A percentile compares a stretch with the other conserved stretches of the same genome.
Evolutionary conservation across 306 rosid genomes (phyloP).

Genomic region (Spatholobus suberectus): DNA sequence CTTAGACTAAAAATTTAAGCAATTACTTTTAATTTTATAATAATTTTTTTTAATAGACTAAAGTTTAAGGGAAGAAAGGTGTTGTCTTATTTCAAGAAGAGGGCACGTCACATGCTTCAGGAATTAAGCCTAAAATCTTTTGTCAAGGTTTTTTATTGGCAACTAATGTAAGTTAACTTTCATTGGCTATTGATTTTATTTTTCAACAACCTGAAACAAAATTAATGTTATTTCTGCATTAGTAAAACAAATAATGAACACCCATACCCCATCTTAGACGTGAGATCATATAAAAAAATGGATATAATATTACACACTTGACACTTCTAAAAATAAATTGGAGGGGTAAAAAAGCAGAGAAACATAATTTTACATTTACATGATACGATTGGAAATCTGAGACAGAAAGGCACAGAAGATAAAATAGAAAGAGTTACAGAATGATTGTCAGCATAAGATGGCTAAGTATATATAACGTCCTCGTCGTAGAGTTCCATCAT

Average conservation of each 20-base stretch:
- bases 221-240: background rate
- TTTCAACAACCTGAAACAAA: background rate
- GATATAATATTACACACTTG: background rate
- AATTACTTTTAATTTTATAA: background rate
- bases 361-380: conserved; percentile 30
- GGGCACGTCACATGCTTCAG: background rate
- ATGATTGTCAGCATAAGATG: conserved; percentile 1
- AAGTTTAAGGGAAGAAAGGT: background rate
- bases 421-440: background rate
- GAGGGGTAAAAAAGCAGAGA: background rate
- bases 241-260: no score
- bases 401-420: background rate
- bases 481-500: conserved; percentile 11
- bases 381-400: background rate
- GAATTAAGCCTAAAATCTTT: background rate
- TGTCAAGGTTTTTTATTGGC: background rate
- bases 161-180: background rate
- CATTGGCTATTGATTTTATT: background rate
- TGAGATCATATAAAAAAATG: background rate
- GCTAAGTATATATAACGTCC: background rate
- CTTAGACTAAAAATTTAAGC: background rate
- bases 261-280: background rate
- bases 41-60: background rate
- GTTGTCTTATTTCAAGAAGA: background rate
- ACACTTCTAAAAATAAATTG: background rate